Evolutionary conservation across 352 stramenopile genomes (phyloP).

Genomic region (Pythium folliculosum): DNA sequence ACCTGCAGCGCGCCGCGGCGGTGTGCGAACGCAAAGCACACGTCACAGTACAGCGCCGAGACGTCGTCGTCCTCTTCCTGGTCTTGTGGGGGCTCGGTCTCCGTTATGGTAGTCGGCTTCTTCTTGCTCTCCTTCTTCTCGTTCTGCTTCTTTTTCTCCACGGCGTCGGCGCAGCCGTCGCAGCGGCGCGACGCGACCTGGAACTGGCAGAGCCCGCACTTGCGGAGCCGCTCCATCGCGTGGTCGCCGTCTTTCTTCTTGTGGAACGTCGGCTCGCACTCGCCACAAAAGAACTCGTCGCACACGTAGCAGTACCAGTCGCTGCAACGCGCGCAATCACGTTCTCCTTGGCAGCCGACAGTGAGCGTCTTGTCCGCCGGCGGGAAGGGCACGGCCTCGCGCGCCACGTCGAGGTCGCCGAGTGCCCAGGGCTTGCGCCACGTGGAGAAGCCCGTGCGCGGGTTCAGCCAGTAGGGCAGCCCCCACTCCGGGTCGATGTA

Average conservation of each 20-base stretch:
- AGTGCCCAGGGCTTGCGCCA: constrained; percentile 62
- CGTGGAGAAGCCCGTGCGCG: constrained; percentile 59
- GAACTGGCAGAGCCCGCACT: constrained; percentile 66
- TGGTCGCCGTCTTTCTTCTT: constrained; percentile 30
- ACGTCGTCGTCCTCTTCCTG: constrained; percentile 22
- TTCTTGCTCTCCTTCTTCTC: not conserved
- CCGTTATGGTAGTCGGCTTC: not conserved
- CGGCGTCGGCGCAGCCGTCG: constrained; percentile 32
- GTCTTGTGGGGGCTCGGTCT: not conserved
- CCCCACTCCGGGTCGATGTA: constrained; percentile 66
- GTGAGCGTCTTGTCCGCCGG: constrained; percentile 37
- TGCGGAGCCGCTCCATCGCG: constrained; percentile 27
- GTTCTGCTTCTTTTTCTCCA: constrained; percentile 17
- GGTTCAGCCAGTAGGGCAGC: constrained; percentile 76
- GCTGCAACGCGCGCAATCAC: constrained; percentile 47
- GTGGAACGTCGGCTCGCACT: constrained; percentile 42
- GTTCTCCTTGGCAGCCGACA: constrained; percentile 44
- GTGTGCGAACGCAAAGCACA: constrained; percentile 65
- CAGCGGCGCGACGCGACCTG: constrained; percentile 61
- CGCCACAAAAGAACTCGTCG: constrained; percentile 55
- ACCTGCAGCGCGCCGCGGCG: constrained; percentile 42
- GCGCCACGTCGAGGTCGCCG: constrained; percentile 52
- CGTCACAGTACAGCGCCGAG: constrained; percentile 51
- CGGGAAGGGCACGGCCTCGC: constrained; percentile 54
- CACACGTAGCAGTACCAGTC: constrained; percentile 64